Conservation (phyloP, 768 basidiomycete species). For the Kwoniella sp. region DNA sequence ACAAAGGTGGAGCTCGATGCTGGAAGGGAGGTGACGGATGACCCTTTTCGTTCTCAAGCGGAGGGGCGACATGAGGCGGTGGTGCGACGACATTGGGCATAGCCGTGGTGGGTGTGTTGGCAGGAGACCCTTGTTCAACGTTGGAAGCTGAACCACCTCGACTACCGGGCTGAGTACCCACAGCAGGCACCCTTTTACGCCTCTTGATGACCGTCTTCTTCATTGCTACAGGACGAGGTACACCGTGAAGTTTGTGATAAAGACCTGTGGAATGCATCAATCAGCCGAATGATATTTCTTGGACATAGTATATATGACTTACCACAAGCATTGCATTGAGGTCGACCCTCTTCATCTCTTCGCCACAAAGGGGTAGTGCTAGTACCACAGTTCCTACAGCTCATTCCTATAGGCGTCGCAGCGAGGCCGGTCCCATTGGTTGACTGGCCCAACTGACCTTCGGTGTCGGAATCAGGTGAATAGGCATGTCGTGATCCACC, state of each 20-base stretch:
- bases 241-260: slow-evolving; percentile 97
- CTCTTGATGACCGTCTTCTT: slow-evolving; percentile 99
- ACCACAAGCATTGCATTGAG: slow-evolving; percentile 61
- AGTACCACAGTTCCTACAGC: slow-evolving; percentile 55
- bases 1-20: slow-evolving; percentile 20
- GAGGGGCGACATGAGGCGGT: slow-evolving; percentile 20
- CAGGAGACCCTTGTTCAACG: slow-evolving; percentile 23
- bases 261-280: slow-evolving; percentile 65
- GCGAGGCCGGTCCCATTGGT: slow-evolving; percentile 34
- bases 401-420: slow-evolving; percentile 54
- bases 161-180: slow-evolving; percentile 30
- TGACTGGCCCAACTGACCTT: slow-evolving; percentile 12
- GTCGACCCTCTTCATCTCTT: slow-evolving; percentile 59
- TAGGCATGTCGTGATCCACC: slow-evolving; percentile 45
- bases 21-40: slow-evolving; percentile 20
- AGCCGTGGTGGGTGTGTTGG: slow-evolving; percentile 8
- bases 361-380: slow-evolving; percentile 60
- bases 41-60: slow-evolving; percentile 14
- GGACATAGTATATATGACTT: slow-evolving; percentile 30
- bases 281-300: slow-evolving; percentile 9
- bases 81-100: slow-evolving; percentile 19
- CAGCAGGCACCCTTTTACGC: slow-evolving; percentile 93
- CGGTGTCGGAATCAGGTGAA: slow-evolving; percentile 28
- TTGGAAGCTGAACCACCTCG: slow-evolving; percentile 31
- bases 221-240: slow-evolving; percentile 96